These are phyloP conservation scores for Moesziomyces sp. DNA, from an alignment of 1,284 basidiomycete genomes.

Conservation along the genomic window DNA sequence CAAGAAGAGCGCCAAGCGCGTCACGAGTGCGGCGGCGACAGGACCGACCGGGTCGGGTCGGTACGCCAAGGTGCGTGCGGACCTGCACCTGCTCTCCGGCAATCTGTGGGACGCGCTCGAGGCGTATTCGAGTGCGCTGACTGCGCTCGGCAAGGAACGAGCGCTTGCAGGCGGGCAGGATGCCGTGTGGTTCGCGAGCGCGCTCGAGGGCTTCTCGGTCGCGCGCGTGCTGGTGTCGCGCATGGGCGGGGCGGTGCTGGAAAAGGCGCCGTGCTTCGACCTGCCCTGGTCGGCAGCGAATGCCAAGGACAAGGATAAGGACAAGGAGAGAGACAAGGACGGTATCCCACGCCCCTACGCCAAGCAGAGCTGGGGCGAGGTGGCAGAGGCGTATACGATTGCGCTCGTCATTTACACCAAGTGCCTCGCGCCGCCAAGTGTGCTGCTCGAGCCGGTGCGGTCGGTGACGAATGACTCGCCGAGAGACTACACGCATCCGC, in stretches of 20 bases:
- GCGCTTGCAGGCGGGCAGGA: slow-evolving; percentile 66
- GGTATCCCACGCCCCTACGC: slow-evolving; percentile 41
- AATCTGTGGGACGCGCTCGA: slow-evolving; percentile 63
- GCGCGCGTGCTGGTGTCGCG: slow-evolving; percentile 55
- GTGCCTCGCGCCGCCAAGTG: slow-evolving; percentile 62
- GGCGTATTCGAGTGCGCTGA: slow-evolving; percentile 54
- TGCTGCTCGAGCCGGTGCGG: slow-evolving; percentile 50
- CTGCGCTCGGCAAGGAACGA: slow-evolving; percentile 53
- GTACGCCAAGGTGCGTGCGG: slow-evolving; percentile 59
- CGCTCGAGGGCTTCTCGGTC: slow-evolving; percentile 66
- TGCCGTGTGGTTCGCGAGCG: slow-evolving; percentile 66
- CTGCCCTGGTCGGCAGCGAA: slow-evolving; percentile 34
- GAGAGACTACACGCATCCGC: slow-evolving; percentile 65
- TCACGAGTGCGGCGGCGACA: slow-evolving; percentile 19
- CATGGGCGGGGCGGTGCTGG: slow-evolving; percentile 59
- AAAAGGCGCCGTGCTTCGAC: slow-evolving; percentile 57
- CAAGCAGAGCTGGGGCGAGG: slow-evolving; percentile 57
- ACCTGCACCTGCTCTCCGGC: slow-evolving; percentile 57
- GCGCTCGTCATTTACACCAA: slow-evolving; percentile 64
- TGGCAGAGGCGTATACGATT: slow-evolving; percentile 64
- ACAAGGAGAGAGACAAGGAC: slow-evolving; percentile 56
- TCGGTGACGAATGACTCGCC: slow-evolving; percentile 63
- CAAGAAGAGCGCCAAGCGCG: slow-evolving; percentile 35
- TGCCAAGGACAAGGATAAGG: slow-evolving; percentile 54
- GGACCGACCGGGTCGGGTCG: slow-evolving; percentile 56